Base-by-base conservation (phyloP, 345 rosid species). In the Barbarea vulgaris region DNA sequence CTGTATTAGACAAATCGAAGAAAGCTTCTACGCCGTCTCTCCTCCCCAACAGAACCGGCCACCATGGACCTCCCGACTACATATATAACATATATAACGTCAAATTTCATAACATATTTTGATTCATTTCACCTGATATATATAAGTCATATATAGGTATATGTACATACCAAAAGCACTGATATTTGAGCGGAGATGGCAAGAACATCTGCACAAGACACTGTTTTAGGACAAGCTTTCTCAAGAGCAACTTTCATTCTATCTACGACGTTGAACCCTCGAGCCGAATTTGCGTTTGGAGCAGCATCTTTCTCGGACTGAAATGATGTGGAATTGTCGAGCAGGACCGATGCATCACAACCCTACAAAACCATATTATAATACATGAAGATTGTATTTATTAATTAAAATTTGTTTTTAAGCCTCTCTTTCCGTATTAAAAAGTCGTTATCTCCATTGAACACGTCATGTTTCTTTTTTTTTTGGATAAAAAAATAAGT, bases 201-300 rank as follows among this genome's bases (percentile, higher is more conserved):
- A 65, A 84, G 82, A 19, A 80, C 51, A 80, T 86, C 90, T 30
- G 90, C 90, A 46, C 90, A 86, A 31, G 90, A 86, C 27, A 86
- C 87, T 9, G 46, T 50, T 31, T 71, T 59, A 7, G 89, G 88
- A 17, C 90, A 86, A 28, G 58, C 70, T 22, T n/a, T 51, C 77
- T 84, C 93, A 64, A 87, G n/a, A 3, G 61, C 76, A 9, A 73
- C 10, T 80, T 89, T 89, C 85, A 87, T 87, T 31, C 25, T 41
- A 64, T 89, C 94, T 27, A 87, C 72, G 24, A 85, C 89, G 0
- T 82, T 50, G 27, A 72, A 87, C 4, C 91, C 94, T 67, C 91
- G 82, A 0, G 61, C 78, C 1, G 94, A 89, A 39, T 89, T 89
- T 42, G 69, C 81, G 39, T 89, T 89, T 5, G 85, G 82, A 33